phyloP scores from a whole-genome alignment of 208 protist species.

The Crithidia sp. region DNA sequence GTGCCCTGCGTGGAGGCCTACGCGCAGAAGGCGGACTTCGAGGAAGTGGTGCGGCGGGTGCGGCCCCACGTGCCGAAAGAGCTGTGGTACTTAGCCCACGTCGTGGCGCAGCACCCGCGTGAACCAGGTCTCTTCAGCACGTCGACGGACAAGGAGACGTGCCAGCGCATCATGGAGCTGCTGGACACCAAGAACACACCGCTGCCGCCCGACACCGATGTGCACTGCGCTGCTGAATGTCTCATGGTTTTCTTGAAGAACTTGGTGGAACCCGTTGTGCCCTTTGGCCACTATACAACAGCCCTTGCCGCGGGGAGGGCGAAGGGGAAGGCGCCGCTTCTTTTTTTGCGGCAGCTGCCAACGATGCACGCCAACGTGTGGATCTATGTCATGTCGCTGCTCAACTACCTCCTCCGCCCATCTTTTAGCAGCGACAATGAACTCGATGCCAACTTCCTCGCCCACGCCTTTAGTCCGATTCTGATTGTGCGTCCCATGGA shows the following conservation, averaged over 20 bases:
- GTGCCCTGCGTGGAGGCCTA: constrained; percentile 71
- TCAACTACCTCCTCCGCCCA: constrained; percentile 86
- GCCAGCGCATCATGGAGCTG: constrained; percentile 64
- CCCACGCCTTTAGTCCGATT: constrained; percentile 68
- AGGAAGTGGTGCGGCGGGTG: constrained; percentile 36
- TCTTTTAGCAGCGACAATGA: constrained; percentile 60
- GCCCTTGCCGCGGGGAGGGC: constrained; percentile 64
- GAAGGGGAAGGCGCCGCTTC: constrained; percentile 52
- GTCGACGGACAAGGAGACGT: constrained; percentile 43
- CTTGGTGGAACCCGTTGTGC: constrained; percentile 85
- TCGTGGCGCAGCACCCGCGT: constrained; percentile 51
- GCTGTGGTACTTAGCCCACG: constrained; percentile 81
- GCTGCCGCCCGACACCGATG: constrained; percentile 41
- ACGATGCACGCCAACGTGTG: constrained; percentile 83
- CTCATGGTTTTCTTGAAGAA: constrained; percentile 77
- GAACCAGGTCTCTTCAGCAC: constrained; percentile 70
- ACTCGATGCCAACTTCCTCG: constrained; percentile 57
- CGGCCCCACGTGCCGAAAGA: constrained; percentile 88
- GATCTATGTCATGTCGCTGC: constrained; percentile 81
- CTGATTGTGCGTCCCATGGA: constrained; percentile 60
- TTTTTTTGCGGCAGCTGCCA: constrained; percentile 80
- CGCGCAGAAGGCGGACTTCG: constrained; percentile 40
- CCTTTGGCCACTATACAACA: constrained; percentile 58
- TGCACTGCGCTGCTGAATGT: constrained; percentile 62
- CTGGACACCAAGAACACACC: constrained; percentile 60